A percentile compares a stretch with the other conserved stretches of the same genome.
phyloP scores from a whole-genome alignment of 768 basidiomycete species.

The Trametes cinnabarina region DNA sequence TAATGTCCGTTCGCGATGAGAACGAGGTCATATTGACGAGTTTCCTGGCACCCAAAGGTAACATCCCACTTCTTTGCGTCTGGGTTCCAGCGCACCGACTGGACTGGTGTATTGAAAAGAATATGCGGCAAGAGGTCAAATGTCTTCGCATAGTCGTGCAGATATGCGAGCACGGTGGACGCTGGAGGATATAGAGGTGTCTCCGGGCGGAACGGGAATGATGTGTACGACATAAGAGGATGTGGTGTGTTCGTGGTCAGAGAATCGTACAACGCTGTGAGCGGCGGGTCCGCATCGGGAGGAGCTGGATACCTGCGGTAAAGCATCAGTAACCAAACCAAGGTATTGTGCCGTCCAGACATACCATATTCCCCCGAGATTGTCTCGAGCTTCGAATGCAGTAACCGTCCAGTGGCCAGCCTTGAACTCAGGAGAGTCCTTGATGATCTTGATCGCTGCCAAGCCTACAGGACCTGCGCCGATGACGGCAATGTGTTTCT shows the following conservation, averaged over 20 bases:
- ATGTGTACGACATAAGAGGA: conserved; percentile 68
- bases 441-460: conserved; percentile 61
- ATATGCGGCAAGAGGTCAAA: conserved; percentile 65
- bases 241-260: conserved; percentile 82
- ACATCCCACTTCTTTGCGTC: conserved; percentile 46
- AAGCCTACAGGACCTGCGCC: conserved; percentile 79
- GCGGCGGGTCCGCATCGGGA: conserved; percentile 49
- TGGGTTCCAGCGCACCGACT: conserved; percentile 40
- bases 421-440: conserved; percentile 57
- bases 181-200: conserved; percentile 71
- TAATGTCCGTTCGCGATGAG: conserved; percentile 79
- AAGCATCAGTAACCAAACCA: neutral
- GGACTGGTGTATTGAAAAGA: conserved; percentile 57
- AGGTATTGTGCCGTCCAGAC: neutral
- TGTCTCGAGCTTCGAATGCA: conserved; percentile 64
- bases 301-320: conserved; percentile 51
- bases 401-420: conserved; percentile 55
- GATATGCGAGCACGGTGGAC: conserved; percentile 58
- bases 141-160: conserved; percentile 60
- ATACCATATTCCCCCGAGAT: conserved; percentile 78
- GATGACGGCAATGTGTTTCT: conserved; percentile 57
- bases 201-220: conserved; percentile 64
- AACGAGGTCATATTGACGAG: conserved; percentile 54
- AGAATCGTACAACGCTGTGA: conserved; percentile 74
- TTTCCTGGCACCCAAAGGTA: conserved; percentile 29